These are phyloP conservation scores for Xerocomus nothofagi DNA, from an alignment of 1,284 basidiomycete genomes.

Conservation along the genomic window DNA sequence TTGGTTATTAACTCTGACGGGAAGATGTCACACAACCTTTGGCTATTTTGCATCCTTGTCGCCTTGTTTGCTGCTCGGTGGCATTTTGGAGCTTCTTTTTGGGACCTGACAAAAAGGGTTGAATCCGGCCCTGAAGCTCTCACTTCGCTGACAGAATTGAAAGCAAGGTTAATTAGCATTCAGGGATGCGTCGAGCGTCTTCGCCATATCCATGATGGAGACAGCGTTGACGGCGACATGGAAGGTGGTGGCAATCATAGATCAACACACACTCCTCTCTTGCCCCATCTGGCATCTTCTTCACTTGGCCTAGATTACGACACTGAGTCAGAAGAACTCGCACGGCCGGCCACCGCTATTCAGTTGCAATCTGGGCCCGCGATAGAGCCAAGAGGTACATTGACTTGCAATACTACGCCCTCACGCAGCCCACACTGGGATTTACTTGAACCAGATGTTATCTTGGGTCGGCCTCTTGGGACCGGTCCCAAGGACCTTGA, in stretches of 20 bases:
- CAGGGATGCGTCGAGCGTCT: slow-evolving; percentile 26
- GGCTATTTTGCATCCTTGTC: slow-evolving; percentile 31
- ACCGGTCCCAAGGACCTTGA: slow-evolving; percentile 14
- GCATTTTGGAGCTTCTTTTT: slow-evolving; percentile 15
- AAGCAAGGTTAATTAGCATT: slow-evolving; percentile 27
- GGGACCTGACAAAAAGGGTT: slow-evolving; percentile 13
- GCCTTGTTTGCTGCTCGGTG: slow-evolving; percentile 20
- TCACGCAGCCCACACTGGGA: slow-evolving; percentile 3
- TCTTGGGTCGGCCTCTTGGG: slow-evolving; percentile 1
- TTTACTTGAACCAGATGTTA: not conserved
- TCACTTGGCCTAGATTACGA: slow-evolving; percentile 23
- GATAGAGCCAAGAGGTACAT: slow-evolving; percentile 1
- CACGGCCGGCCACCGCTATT: slow-evolving; percentile 9
- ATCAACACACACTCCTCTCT: slow-evolving; percentile 24
- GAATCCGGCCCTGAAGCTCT: slow-evolving; percentile 11
- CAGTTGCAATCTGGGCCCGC: slow-evolving; percentile 9
- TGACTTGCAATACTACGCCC: slow-evolving; percentile 9
- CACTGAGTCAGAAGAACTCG: slow-evolving; percentile 12
- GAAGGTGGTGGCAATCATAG: slow-evolving; percentile 24
- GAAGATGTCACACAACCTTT: slow-evolving; percentile 34
- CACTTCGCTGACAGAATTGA: slow-evolving; percentile 22
- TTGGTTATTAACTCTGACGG: slow-evolving; percentile 33
- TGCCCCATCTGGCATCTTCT: slow-evolving; percentile 21
- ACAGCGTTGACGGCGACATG: slow-evolving; percentile 18
- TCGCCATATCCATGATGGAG: slow-evolving; percentile 14